Conservation (phyloP, 768 basidiomycete species). For the Pisolithus albus region DNA sequence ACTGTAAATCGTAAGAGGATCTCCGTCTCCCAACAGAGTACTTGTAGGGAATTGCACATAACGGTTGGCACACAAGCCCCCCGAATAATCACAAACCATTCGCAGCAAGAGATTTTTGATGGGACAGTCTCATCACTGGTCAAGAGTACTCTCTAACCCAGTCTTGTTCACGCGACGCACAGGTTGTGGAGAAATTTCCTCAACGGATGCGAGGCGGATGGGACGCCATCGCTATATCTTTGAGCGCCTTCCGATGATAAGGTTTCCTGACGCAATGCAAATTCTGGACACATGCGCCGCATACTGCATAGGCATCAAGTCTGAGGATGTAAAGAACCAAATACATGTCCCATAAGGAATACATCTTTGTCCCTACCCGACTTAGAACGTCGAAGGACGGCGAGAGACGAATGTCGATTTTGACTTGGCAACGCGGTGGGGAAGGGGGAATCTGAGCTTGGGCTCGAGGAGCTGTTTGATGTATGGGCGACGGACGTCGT, state of each 20-base stretch:
- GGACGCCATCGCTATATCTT: conserved; percentile 19
- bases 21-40: too few relatives aligned
- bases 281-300: conserved; percentile 2
- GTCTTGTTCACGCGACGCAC: conserved; percentile 89
- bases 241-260: too few relatives aligned
- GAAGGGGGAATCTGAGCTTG: conserved; percentile 94
- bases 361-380: not conserved
- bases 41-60: too few relatives aligned
- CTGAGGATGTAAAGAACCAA: conserved; percentile 5
- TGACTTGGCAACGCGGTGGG: conserved; percentile 76
- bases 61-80: too few relatives aligned
- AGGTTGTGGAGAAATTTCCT: conserved; percentile 84
- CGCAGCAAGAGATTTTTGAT: too few relatives aligned
- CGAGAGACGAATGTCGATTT: conserved; percentile 76
- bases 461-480: conserved; percentile 60
- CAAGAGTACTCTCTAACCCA: conserved; percentile 63
- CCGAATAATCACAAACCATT: too few relatives aligned
- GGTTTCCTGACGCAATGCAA: not conserved
- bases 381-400: conserved; percentile 69
- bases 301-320: conserved; percentile 13
- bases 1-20: too few relatives aligned
- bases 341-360: conserved; percentile 8
- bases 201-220: conserved; percentile 78
- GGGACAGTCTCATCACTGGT: not conserved
- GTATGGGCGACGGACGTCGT: conserved; percentile 91